These are phyloP conservation scores for Fraxinus nigra DNA, from an alignment of 305 asterid species.

Conservation along the genomic window DNA sequence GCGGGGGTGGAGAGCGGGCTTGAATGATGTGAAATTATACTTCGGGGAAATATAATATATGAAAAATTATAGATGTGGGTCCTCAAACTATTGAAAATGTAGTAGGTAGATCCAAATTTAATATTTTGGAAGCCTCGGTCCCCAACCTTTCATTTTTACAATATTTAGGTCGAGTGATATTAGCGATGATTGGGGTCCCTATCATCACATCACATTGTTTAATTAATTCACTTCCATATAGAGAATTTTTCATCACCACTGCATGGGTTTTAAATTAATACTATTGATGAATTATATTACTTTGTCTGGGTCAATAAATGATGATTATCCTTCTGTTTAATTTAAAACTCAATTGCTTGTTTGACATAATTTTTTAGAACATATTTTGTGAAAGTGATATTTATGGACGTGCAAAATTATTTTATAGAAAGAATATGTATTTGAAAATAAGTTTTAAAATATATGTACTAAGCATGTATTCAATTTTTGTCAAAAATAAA, in stretches of 20 bases:
- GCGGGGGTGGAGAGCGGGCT: constrained; percentile 28
- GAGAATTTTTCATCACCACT: background rate
- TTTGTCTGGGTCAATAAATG: background rate
- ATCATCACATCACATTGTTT: background rate
- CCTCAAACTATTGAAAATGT: background rate
- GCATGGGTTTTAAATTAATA: background rate
- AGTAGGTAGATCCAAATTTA: background rate
- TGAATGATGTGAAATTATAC: constrained; percentile 68
- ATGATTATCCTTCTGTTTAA: background rate
- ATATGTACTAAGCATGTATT: background rate
- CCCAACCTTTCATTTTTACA: background rate
- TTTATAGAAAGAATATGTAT: too few relatives aligned
- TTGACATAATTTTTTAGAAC: background rate
- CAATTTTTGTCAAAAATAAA: background rate
- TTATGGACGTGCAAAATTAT: background rate
- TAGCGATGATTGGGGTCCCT: background rate
- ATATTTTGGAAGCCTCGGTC: background rate
- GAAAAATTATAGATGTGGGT: background rate
- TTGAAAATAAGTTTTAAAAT: background rate
- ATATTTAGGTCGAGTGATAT: background rate
- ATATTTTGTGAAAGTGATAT: background rate
- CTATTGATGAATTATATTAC: background rate
- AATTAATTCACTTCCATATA: background rate
- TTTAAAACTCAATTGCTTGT: background rate
- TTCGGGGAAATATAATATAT: constrained; percentile 47